Percentiles rank a stretch among this genome's conserved stretches.
Conservation (phyloP, 2,329 filamentous ascomycete species). For the Venturia oleaginea region DNA sequence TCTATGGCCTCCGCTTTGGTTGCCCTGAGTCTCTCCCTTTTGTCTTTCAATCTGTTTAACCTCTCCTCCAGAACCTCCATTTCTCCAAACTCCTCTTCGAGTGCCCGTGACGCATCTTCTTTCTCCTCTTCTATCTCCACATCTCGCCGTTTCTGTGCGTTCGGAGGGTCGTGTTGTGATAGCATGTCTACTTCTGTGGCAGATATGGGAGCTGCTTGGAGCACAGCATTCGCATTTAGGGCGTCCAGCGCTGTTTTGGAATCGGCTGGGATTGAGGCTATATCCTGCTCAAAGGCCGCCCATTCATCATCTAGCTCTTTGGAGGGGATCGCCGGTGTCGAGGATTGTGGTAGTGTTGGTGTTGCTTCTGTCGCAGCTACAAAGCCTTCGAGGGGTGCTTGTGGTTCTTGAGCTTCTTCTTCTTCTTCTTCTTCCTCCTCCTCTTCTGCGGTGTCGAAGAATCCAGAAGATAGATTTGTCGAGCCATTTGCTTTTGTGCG, state of each 20-base stretch:
- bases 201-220: slow-evolving; percentile 38
- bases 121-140: slow-evolving; percentile 39
- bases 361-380: slow-evolving; percentile 3
- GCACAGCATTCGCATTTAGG: slow-evolving; percentile 29
- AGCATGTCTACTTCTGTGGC: slow-evolving; percentile 29
- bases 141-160: slow-evolving; percentile 35
- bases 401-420: background rate
- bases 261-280: slow-evolving; percentile 38
- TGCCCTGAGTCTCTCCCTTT: slow-evolving; percentile 32
- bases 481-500: background rate
- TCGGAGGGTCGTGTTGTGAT: slow-evolving; percentile 15
- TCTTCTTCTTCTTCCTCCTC: background rate
- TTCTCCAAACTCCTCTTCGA: slow-evolving; percentile 42
- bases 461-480: slow-evolving; percentile 6
- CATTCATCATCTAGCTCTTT: slow-evolving; percentile 67
- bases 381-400: background rate
- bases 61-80: slow-evolving; percentile 41
- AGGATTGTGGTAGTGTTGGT: slow-evolving; percentile 7
- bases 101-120: slow-evolving; percentile 36
- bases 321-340: background rate
- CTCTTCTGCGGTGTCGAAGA: slow-evolving; percentile 6
- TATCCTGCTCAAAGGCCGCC: slow-evolving; percentile 79
- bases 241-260: slow-evolving; percentile 21
- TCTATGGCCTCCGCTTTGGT: slow-evolving; percentile 8
- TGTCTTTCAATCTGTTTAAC: slow-evolving; percentile 35